Conservation (phyloP, 495 filamentous ascomycete genomes). For the Cercophora scortea region DNA sequence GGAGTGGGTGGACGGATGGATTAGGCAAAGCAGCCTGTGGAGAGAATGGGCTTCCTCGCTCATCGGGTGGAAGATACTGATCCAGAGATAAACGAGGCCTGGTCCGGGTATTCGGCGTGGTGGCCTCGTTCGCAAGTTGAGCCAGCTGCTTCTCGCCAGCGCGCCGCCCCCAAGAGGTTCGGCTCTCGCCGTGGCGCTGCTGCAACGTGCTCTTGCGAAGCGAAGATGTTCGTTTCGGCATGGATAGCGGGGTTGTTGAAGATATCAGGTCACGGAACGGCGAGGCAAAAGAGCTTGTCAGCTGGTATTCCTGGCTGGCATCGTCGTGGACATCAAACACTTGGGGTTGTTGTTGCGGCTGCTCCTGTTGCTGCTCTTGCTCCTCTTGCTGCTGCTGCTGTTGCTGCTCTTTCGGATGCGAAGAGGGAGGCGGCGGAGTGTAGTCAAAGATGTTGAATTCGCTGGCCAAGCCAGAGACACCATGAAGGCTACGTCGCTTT, state of each 20-base stretch:
- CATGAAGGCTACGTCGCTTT: slow-evolving; percentile 79
- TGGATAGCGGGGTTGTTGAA: slow-evolving; percentile 18
- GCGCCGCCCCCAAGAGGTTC: slow-evolving; percentile 48
- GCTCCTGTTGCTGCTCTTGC: slow-evolving; percentile 15
- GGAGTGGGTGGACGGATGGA: slow-evolving; percentile 45
- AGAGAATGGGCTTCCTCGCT: slow-evolving; percentile 58
- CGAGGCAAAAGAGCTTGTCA: slow-evolving; percentile 20
- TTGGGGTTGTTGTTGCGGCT: slow-evolving; percentile 6
- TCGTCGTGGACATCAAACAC: slow-evolving; percentile 40
- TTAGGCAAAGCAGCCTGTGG: slow-evolving; percentile 43
- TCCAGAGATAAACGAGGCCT: slow-evolving; percentile 73
- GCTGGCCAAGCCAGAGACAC: slow-evolving; percentile 44
- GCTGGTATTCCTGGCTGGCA: slow-evolving; percentile 33
- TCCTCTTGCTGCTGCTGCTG: slow-evolving; percentile 11
- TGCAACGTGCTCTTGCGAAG: slow-evolving; percentile 81
- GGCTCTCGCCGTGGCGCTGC: slow-evolving; percentile 60
- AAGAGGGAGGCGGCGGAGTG: slow-evolving; percentile 25
- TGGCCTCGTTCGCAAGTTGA: slow-evolving; percentile 36
- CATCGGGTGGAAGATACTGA: slow-evolving; percentile 52
- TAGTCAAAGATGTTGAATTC: slow-evolving; percentile 65
- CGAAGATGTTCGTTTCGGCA: slow-evolving; percentile 55
- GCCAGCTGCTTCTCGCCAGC: slow-evolving; percentile 37
- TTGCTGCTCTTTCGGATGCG: slow-evolving; percentile 1
- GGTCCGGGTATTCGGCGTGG: slow-evolving; percentile 40
- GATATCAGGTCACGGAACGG: slow-evolving; percentile 22